Conservation (phyloP, 495 filamentous ascomycete genomes). For the Pseudoneurospora amorphoporcata region DNA sequence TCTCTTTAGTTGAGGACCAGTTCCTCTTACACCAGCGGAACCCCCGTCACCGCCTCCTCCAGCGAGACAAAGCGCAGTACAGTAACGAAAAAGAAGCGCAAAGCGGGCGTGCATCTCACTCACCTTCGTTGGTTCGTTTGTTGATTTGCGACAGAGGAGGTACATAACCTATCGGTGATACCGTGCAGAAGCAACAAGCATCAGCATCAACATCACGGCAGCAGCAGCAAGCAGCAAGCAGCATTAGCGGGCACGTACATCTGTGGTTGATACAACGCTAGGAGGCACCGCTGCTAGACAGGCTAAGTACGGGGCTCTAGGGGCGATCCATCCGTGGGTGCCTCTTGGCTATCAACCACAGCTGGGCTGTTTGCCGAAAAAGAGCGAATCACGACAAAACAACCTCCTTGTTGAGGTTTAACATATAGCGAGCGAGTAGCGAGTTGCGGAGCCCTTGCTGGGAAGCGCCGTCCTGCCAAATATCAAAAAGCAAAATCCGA, state of each 20-base stretch:
- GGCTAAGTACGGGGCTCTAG: not conserved
- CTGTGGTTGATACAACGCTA: not conserved
- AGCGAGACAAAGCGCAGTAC: not conserved
- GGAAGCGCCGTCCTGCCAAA: not conserved
- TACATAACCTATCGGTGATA: not conserved
- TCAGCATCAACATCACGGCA: not conserved
- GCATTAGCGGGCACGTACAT: not conserved
- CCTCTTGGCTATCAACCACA: not conserved
- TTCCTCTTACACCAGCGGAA: not conserved
- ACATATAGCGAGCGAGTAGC: not conserved
- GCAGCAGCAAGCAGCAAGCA: not conserved
- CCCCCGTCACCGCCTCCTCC: not conserved
- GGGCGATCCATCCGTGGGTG: not conserved
- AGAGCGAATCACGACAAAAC: not conserved
- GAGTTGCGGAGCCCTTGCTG: not conserved
- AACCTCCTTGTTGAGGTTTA: not conserved
- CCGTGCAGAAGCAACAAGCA: not conserved
- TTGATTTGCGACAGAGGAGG: not conserved
- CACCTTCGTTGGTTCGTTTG: not conserved
- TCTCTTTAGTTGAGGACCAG: not conserved
- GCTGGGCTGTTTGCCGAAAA: not conserved
- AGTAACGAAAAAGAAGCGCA: not conserved
- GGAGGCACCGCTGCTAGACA: not conserved
- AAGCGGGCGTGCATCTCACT: not conserved
- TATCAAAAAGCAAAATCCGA: not conserved